phyloP scores from a whole-genome alignment of 345 rosid genomes.

The Salix exigua region DNA sequence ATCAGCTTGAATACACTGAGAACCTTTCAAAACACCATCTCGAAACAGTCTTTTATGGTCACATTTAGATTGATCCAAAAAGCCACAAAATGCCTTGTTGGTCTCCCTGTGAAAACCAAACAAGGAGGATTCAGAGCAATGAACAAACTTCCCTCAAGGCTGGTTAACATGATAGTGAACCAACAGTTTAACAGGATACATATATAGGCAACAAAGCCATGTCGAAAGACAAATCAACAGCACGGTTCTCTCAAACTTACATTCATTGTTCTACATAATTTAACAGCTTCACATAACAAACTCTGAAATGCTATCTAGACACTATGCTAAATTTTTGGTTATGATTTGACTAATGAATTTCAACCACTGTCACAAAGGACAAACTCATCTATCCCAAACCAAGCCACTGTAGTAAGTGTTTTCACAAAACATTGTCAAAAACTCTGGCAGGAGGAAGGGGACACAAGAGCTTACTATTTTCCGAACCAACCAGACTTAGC shows the following conservation, averaged over 20 bases:
- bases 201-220: background rate
- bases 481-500: background rate
- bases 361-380: background rate
- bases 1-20: slow-evolving; percentile 22
- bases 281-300: background rate
- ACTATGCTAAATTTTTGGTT: background rate
- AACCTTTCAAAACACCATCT: slow-evolving; percentile 25
- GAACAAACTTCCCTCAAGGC: background rate
- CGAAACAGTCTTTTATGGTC: slow-evolving; percentile 31
- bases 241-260: background rate
- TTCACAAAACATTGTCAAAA: background rate
- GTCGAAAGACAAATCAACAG: background rate
- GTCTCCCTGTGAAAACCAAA: slow-evolving; percentile 61
- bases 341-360: background rate
- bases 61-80: slow-evolving; percentile 46
- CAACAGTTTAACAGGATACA: background rate
- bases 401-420: background rate
- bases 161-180: background rate
- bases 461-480: background rate
- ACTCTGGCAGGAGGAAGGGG: background rate
- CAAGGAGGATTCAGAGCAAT: slow-evolving; percentile 6
- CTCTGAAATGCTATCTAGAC: background rate
- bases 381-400: background rate
- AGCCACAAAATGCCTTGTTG: slow-evolving; percentile 92
- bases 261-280: background rate